Percentiles rank a stretch among this genome's conserved stretches.
Evolutionary conservation across 176 grass and related monocot species (phyloP).

Genomic region (Lolium perenne): DNA sequence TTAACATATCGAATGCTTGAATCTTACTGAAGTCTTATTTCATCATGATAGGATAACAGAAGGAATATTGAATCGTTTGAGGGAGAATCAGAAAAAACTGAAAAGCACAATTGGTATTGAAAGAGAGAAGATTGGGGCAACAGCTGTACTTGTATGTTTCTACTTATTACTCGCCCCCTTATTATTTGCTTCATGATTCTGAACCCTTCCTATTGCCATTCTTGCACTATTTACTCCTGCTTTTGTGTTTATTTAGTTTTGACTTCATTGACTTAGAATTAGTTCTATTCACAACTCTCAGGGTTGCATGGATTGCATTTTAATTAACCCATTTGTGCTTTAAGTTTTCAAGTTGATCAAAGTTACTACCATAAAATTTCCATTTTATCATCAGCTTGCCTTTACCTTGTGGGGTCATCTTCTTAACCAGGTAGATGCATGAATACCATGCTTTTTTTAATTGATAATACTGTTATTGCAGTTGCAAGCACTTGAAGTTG

Average conservation of each 20-base stretch:
- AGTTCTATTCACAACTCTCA: too few relatives aligned
- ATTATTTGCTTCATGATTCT: not conserved
- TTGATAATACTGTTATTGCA: slow-evolving; percentile 41
- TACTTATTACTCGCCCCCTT: slow-evolving; percentile 9
- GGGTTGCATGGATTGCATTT: too few relatives aligned
- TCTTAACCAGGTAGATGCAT: not conserved
- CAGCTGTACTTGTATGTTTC: slow-evolving; percentile 66
- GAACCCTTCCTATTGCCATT: too few relatives aligned
- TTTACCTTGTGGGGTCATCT: slow-evolving; percentile 15
- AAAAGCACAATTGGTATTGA: slow-evolving; percentile 26
- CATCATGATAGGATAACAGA: slow-evolving; percentile 67
- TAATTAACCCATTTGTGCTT: too few relatives aligned
- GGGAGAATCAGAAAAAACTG: slow-evolving; percentile 46
- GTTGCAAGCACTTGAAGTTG: slow-evolving; percentile 73
- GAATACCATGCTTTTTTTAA: not conserved
- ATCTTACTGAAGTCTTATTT: slow-evolving; percentile 36
- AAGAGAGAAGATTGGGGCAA: slow-evolving; percentile 48
- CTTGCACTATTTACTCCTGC: too few relatives aligned
- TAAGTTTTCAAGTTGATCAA: not conserved
- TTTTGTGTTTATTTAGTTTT: too few relatives aligned
- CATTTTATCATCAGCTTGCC: not conserved
- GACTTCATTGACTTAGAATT: too few relatives aligned
- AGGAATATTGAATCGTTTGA: slow-evolving; percentile 50
- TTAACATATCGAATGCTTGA: not conserved
- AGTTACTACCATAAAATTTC: slow-evolving; percentile 7